Evolutionary conservation across 768 basidiomycete genomes (phyloP), one percentile per base, ranked within the genome.

Genomic region (Phlebiopsis gigantea): DNA sequence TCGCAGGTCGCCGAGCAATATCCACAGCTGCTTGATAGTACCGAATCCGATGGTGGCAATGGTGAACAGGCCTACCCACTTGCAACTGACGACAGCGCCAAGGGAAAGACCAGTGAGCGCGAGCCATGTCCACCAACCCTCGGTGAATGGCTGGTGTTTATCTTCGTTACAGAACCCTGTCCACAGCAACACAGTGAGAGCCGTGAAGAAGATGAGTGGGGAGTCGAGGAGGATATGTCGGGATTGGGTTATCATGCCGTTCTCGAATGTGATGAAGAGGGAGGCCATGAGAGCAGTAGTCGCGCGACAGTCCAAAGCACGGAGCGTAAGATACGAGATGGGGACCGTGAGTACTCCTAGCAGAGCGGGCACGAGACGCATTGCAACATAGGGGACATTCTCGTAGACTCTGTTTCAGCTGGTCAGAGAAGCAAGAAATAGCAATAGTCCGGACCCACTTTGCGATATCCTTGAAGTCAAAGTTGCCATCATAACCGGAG

Each of bases 11-110:
- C 95, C 97, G 4, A 99, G 81, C 5, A 96, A 81, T 34, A 76
- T 67, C 96, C 97, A 98, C 4, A 99, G 77, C 65, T 94, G 96
- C 49, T 80, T 74, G 30, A 98, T 65, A 1, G 94, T 97, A 65
- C 84, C 85, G 30, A 88, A 66, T 14, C 96, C 97, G 50, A 99
- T 75, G 6, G 95, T 97, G 8, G 97, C 94, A 63, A 98, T 93
- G 14, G 95, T 98, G 74, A 99, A 98, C 21, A 99, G 76, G 9
- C 97, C 97, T 42, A 98, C 96, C 97, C 96, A 98, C 71, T 98
- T 99, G 77, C 92, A 93, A 65, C 87, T 90, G 29, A 88, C 82
- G 48, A 96, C 93, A 4, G 95, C 94, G 34, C 97, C 97, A 24
- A 99, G 85, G 0, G 88, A 83, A 14, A 96, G 75, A 28, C 97